phyloP scores from a whole-genome alignment of 2,329 filamentous ascomycete genomes.

The Penicillium sp. region DNA sequence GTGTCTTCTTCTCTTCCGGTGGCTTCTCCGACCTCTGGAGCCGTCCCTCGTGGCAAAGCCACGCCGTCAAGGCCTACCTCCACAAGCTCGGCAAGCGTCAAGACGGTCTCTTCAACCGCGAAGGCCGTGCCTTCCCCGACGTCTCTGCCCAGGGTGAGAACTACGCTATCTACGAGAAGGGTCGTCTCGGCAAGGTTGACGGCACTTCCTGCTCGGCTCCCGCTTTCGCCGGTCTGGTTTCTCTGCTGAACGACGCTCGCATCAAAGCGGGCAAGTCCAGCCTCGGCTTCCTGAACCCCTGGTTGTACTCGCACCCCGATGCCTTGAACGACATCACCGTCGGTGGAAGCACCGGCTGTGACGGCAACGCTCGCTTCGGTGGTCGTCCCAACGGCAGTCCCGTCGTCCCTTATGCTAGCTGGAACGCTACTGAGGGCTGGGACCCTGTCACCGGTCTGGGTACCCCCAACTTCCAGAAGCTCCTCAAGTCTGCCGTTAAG shows the following conservation, averaged over 20 bases:
- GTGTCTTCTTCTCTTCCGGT: constrained; percentile 37
- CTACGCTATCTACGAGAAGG: constrained; percentile 30
- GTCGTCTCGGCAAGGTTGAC: constrained; percentile 23
- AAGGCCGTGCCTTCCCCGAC: constrained; percentile 38
- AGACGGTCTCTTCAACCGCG: constrained; percentile 27
- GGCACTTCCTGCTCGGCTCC: constrained; percentile 51
- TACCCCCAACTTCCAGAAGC: constrained; percentile 28
- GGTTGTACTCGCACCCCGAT: constrained; percentile 45
- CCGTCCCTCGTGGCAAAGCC: constrained; percentile 29
- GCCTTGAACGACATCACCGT: constrained; percentile 45
- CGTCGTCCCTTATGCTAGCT: constrained; percentile 42
- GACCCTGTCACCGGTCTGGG: constrained; percentile 46
- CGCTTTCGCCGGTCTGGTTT: constrained; percentile 52
- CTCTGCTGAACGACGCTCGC: constrained; percentile 58
- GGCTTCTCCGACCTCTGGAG: constrained; percentile 39
- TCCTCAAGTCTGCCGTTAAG: constrained; percentile 13
- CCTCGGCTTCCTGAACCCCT: constrained; percentile 57
- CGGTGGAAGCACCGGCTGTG: constrained; percentile 45
- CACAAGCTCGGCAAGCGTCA: constrained; percentile 21
- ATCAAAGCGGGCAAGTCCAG: constrained; percentile 45
- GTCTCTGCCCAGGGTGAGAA: constrained; percentile 34
- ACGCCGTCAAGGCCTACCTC: constrained; percentile 34
- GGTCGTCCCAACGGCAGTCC: constrained; percentile 35
- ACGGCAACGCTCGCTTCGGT: constrained; percentile 38
- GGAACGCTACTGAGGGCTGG: constrained; percentile 48